Evolutionary conservation across 2,329 filamentous ascomycete species (phyloP).

Genomic region (Leptosphaerulina australis): DNA sequence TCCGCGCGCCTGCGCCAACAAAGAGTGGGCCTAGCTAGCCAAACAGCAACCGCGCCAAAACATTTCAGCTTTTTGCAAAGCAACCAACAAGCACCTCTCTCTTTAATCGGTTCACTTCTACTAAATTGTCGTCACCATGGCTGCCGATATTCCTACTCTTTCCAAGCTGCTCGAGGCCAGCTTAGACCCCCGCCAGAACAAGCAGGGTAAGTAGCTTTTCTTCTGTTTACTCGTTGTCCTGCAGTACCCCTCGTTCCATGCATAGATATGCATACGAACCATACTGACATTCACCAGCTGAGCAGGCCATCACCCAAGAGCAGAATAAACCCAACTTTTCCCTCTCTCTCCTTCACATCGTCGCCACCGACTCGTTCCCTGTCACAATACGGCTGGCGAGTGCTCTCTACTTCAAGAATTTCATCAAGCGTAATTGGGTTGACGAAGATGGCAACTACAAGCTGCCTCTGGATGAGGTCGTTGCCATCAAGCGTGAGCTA

Average conservation of each 20-base stretch:
- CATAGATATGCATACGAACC: neutral
- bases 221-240: slow-evolving; percentile 20
- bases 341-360: slow-evolving; percentile 83
- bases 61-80: slow-evolving; percentile 14
- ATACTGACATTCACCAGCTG: slow-evolving; percentile 64
- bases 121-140: slow-evolving; percentile 55
- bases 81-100: slow-evolving; percentile 1
- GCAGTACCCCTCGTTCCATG: slow-evolving; percentile 10
- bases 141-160: slow-evolving; percentile 66
- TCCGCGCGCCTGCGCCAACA: slow-evolving; percentile 6
- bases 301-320: slow-evolving; percentile 77
- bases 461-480: slow-evolving; percentile 79
- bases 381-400: slow-evolving; percentile 82
- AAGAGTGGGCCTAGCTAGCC: slow-evolving; percentile 20
- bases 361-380: slow-evolving; percentile 74
- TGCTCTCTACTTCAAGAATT: slow-evolving; percentile 97
- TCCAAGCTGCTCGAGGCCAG: slow-evolving; percentile 89
- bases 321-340: slow-evolving; percentile 88
- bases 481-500: slow-evolving; percentile 90
- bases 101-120: slow-evolving; percentile 1
- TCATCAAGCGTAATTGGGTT: slow-evolving; percentile 91
- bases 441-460: slow-evolving; percentile 96
- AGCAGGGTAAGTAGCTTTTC: slow-evolving; percentile 71
- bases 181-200: slow-evolving; percentile 83
- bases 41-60: slow-evolving; percentile 27